Percentiles rank a stretch among this genome's conserved stretches.
phyloP scores from a whole-genome alignment of 345 rosid species.

The Sisymbrium altissimum region DNA sequence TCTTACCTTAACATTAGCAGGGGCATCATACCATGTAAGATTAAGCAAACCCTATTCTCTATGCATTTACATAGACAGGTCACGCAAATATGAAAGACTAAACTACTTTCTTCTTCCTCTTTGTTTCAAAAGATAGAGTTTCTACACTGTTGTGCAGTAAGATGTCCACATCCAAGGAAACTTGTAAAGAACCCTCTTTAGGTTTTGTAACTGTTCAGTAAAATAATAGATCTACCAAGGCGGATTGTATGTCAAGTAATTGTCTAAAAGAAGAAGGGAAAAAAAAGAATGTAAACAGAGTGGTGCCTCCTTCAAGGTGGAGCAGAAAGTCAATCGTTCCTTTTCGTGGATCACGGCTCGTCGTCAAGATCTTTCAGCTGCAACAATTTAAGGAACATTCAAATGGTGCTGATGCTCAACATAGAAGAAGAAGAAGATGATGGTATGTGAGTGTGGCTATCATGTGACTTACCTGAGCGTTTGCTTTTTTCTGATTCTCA shows the following conservation, averaged over 20 bases:
- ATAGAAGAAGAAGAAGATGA: too few species aligned
- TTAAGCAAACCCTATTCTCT: not conserved
- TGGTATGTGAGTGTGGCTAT: not conserved
- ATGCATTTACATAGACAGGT: not conserved
- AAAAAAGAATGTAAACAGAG: not conserved
- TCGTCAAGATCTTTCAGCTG: constrained; percentile 7
- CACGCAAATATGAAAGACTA: not conserved
- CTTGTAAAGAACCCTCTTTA: not conserved
- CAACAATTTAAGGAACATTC: not conserved
- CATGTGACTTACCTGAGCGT: not conserved
- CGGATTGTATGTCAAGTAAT: not conserved
- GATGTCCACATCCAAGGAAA: too few species aligned
- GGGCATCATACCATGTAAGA: too few species aligned
- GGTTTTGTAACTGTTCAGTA: not conserved
- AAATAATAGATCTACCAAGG: not conserved
- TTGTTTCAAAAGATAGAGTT: too few species aligned
- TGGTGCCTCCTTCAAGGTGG: not conserved
- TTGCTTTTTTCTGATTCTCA: too few species aligned
- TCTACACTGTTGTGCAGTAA: too few species aligned
- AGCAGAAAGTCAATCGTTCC: not conserved
- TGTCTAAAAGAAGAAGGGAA: not conserved
- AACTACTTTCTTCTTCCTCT: not conserved
- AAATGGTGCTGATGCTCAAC: not conserved
- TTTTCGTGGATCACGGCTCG: not conserved
- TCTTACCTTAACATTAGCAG: too few species aligned